Evolutionary conservation across 352 stramenopile species (phyloP).

Genomic region (Globisporangium splendens): DNA sequence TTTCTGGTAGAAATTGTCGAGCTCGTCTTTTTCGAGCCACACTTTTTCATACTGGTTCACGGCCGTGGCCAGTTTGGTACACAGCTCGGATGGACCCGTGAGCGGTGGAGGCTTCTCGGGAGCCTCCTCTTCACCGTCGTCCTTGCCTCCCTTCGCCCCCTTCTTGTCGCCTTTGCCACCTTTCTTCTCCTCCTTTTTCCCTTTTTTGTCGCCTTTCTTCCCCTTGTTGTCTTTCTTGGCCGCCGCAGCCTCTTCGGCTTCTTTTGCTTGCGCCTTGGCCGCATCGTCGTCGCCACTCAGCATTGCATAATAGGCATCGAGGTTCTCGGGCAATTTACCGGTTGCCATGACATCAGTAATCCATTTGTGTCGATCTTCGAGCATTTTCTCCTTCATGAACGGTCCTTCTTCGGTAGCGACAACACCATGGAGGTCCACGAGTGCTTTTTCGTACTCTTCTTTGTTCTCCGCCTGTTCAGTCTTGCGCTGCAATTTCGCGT

Average conservation of each 20-base stretch:
- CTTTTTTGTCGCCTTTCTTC: constrained; percentile 49
- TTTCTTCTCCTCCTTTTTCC: constrained; percentile 47
- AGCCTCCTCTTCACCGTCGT: constrained; percentile 55
- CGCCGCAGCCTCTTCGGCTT: constrained; percentile 39
- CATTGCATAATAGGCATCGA: constrained; percentile 83
- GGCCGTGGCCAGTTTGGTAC: constrained; percentile 53
- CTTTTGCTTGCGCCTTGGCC: constrained; percentile 58
- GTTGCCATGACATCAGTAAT: constrained; percentile 90
- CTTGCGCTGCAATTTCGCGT: constrained; percentile 82
- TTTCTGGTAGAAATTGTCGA: constrained; percentile 92
- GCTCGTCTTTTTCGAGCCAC: constrained; percentile 87
- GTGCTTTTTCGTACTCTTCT: constrained; percentile 87
- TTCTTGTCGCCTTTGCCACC: constrained; percentile 38
- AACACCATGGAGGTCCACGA: constrained; percentile 83
- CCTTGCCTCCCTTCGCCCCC: constrained; percentile 55
- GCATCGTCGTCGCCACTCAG: constrained; percentile 34
- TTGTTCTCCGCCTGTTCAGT: constrained; percentile 90
- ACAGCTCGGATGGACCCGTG: constrained; percentile 83
- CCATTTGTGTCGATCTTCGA: constrained; percentile 91
- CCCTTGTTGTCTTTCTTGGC: constrained; percentile 41
- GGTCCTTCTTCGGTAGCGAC: constrained; percentile 87
- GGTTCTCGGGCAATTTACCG: constrained; percentile 85
- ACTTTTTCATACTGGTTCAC: constrained; percentile 78
- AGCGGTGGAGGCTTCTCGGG: constrained; percentile 83
- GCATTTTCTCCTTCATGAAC: constrained; percentile 90